A percentile compares a stretch with the other conserved stretches of the same genome.
Evolutionary conservation across 2,329 filamentous ascomycete species (phyloP).

Genomic region (Moelleriella libera): DNA sequence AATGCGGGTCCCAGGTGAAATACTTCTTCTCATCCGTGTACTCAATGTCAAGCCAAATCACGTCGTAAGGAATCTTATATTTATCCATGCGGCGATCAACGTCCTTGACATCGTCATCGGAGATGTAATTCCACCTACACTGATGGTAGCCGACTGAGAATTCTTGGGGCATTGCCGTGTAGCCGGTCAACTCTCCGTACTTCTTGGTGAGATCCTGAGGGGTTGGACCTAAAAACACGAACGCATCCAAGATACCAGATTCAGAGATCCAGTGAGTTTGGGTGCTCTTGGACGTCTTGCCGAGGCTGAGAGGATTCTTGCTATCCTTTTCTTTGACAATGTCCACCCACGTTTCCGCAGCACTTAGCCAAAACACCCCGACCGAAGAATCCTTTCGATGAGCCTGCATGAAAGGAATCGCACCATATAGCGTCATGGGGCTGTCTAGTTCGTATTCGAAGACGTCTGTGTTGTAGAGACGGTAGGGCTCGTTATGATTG

Average conservation of each 20-base stretch:
- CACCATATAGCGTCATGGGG: conserved; percentile 96
- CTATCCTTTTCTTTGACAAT: conserved; percentile 66
- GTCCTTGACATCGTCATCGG: conserved; percentile 91
- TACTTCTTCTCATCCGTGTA: conserved; percentile 97
- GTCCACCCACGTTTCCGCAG: conserved; percentile 94
- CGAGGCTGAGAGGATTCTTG: conserved; percentile 65
- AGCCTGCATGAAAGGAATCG: conserved; percentile 96
- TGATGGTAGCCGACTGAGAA: conserved; percentile 93
- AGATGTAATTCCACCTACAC: conserved; percentile 97
- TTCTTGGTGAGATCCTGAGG: conserved; percentile 68
- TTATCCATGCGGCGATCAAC: conserved; percentile 96
- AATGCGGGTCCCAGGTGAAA: conserved; percentile 90
- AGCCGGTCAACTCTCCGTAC: conserved; percentile 85
- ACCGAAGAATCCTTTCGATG: conserved; percentile 89
- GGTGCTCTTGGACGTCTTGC: conserved; percentile 55
- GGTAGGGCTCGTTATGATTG: conserved; percentile 79
- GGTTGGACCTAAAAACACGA: conserved; percentile 84
- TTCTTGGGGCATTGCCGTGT: conserved; percentile 79
- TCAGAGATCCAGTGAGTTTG: conserved; percentile 97
- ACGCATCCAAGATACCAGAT: conserved; percentile 76
- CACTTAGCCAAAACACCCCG: conserved; percentile 94
- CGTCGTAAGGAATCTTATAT: conserved; percentile 88
- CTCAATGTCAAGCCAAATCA: conserved; percentile 98
- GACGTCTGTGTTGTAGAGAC: conserved; percentile 90
- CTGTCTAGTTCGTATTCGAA: conserved; percentile 97